Evolutionary conservation across 2,329 filamentous ascomycete species (phyloP), one percentile per base, ranked within the genome.

Genomic region (Colletotrichum sp.): DNA sequence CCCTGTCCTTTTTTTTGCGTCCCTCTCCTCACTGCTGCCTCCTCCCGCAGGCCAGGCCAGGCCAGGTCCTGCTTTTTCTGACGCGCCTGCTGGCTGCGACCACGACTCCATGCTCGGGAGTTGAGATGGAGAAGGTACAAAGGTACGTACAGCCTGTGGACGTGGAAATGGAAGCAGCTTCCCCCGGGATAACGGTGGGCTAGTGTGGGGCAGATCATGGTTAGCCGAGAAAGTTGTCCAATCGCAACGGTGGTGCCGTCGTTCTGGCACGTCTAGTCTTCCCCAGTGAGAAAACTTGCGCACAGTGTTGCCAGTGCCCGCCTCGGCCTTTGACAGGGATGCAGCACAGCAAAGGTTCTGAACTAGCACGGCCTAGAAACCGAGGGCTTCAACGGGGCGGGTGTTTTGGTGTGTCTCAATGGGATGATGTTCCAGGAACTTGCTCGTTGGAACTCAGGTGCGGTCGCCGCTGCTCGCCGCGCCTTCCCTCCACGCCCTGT

Each of bases 221-320:
- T 7, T 44, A 66, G 26, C 52, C 26, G 68, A 66, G 13, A 52
- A 24, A 62, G 60, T 66, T 71, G 34, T 28, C 72, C 72, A 75
- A 75, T 75, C 60, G 72, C 66, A 60, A 34, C 21, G 59, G n/a
- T 4, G 10, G 10, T 39, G 10, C 55, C 55, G 65, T 7, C 9
- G 9, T 15, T 16, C 21, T 64, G 21, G 36, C 65, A 24, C 21
- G 13, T 16, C 12, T 28, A 6, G 8, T 21, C 64, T 28, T 26
- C 28, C 52, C 39, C 65, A 55, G n/a, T 39, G 18, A 62, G 65
- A 69, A 73, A 69, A 73, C 71, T 32, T 62, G 65, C 65, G 65
- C 71, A 73, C 71, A 69, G 71, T 73, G 36, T 39, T 10, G n/a
- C 10, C 34, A 39, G 16, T 52, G 55, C 18, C 55, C 63, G 36